A percentile compares a stretch with the other conserved stretches of the same genome.
Conservation (phyloP, 1,284 basidiomycete genomes). For the Tranzscheliella williamsii region DNA sequence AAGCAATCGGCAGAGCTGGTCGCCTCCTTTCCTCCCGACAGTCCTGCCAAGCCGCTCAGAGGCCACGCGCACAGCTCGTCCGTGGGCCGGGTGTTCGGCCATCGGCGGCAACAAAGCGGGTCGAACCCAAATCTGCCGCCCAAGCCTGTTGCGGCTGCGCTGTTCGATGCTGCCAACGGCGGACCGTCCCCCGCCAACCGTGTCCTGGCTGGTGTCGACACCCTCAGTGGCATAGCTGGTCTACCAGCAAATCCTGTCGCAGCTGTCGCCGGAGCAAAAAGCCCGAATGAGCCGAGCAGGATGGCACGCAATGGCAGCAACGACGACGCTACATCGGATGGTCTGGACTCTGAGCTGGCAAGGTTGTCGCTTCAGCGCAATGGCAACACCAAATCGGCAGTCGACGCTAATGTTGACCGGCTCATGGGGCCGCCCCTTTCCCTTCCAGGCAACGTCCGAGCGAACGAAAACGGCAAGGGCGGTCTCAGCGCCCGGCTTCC, state of each 20-base stretch:
- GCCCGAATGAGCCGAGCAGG: slow-evolving; percentile 13
- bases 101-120: slow-evolving; percentile 44
- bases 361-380: slow-evolving; percentile 6
- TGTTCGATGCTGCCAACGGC: slow-evolving; percentile 55
- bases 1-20: slow-evolving; percentile 26
- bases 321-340: background rate
- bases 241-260: slow-evolving; percentile 33
- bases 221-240: slow-evolving; percentile 35
- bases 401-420: background rate
- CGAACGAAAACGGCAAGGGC: background rate
- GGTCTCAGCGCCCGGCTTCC: background rate
- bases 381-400: background rate
- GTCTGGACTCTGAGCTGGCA: slow-evolving; percentile 11
- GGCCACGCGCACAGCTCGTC: slow-evolving; percentile 25
- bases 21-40: slow-evolving; percentile 2
- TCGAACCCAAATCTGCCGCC: slow-evolving; percentile 46
- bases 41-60: slow-evolving; percentile 11
- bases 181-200: slow-evolving; percentile 52
- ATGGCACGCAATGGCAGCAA: slow-evolving; percentile 26
- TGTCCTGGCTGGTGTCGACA: slow-evolving; percentile 33
- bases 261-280: slow-evolving; percentile 12
- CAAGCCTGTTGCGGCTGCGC: slow-evolving; percentile 53
- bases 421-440: background rate
- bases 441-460: background rate
- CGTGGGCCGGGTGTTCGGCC: slow-evolving; percentile 30